A percentile compares a stretch with the other conserved stretches of the same genome.
These are phyloP conservation scores for Fusarium drepaniforme DNA, from an alignment of 2,329 filamentous ascomycete genomes.

Conservation along the genomic window DNA sequence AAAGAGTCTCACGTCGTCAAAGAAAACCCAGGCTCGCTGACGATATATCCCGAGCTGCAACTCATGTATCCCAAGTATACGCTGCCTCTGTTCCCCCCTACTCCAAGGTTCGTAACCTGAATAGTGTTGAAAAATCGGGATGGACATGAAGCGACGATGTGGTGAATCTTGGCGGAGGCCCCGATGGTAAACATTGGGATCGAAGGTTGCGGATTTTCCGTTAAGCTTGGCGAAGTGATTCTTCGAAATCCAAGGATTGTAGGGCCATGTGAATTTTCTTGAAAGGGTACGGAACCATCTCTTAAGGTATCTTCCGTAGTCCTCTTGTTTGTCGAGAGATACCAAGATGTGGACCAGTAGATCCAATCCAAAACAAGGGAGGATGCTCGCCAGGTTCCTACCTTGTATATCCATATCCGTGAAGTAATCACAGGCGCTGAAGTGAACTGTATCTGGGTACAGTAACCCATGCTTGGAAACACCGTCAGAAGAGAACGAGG, in stretches of 20 bases:
- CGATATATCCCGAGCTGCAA: neutral
- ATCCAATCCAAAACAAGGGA: neutral
- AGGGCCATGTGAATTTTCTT: no score
- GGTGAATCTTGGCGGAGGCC: neutral
- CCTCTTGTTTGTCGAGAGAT: neutral
- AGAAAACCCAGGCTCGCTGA: constrained; percentile 4
- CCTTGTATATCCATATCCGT: neutral
- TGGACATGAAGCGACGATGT: no score
- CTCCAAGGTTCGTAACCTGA: neutral
- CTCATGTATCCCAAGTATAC: neutral
- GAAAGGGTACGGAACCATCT: neutral
- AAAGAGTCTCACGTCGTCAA: neutral
- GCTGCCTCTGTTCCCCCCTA: neutral
- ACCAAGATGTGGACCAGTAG: neutral
- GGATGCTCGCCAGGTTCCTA: neutral
- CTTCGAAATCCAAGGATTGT: neutral
- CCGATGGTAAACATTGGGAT: neutral
- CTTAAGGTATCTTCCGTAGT: neutral
- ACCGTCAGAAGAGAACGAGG: neutral
- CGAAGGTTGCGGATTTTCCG: neutral
- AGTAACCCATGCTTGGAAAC: neutral
- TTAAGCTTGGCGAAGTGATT: neutral
- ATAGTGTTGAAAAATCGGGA: neutral
- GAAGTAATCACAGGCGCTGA: neutral
- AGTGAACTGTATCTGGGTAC: neutral